phyloP scores from a whole-genome alignment of 768 basidiomycete genomes.

The Saitozyma podzolica region DNA sequence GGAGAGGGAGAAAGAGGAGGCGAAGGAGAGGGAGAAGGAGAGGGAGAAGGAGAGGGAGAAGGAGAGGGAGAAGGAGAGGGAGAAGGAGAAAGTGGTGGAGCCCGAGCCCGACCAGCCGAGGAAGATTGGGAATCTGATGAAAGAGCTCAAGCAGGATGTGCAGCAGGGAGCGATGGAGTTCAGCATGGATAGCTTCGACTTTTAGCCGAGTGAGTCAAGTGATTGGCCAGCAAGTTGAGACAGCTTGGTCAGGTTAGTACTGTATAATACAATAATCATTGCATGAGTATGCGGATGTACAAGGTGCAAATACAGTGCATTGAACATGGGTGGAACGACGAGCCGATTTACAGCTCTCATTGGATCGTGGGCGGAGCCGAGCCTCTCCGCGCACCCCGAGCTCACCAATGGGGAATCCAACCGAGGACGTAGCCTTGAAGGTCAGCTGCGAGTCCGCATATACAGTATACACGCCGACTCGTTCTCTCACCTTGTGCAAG shows the following conservation, averaged over 20 bases:
- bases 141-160: slow-evolving; percentile 84
- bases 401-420: slow-evolving; percentile 47
- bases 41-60: slow-evolving; percentile 49
- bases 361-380: too few species aligned
- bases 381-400: too few species aligned
- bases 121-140: slow-evolving; percentile 74
- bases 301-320: too few species aligned
- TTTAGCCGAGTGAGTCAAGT: not conserved
- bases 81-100: slow-evolving; percentile 7
- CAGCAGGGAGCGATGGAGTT: slow-evolving; percentile 51
- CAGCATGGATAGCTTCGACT: slow-evolving; percentile 43
- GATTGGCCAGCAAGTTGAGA: too few species aligned
- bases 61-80: slow-evolving; percentile 53
- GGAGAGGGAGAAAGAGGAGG: slow-evolving; percentile 8
- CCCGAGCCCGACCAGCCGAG: slow-evolving; percentile 54
- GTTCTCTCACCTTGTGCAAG: slow-evolving; percentile 44
- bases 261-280: too few species aligned
- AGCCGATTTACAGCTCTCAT: too few species aligned
- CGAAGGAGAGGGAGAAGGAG: slow-evolving; percentile 16
- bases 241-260: too few species aligned
- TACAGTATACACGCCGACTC: not conserved
- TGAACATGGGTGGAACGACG: too few species aligned
- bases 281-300: too few species aligned
- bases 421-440: slow-evolving; percentile 45
- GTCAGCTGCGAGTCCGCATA: not conserved